Percentiles rank a stretch among this genome's conserved stretches.
These are phyloP conservation scores for Epichloe sp. DNA, from an alignment of 2,329 filamentous ascomycete species.

Conservation along the genomic window DNA sequence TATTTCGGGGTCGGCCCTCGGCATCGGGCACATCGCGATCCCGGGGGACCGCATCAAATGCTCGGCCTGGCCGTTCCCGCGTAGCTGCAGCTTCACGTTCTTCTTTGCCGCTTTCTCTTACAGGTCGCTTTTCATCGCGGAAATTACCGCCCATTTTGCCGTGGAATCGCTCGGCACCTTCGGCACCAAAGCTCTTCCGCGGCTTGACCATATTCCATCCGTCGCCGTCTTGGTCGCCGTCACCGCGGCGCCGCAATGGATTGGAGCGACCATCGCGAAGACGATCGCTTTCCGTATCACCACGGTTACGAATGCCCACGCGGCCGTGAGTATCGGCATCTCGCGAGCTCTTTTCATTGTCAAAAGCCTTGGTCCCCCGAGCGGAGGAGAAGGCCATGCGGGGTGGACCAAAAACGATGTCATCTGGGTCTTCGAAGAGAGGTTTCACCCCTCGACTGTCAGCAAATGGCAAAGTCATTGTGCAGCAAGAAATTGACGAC, in stretches of 20 bases:
- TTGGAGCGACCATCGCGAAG: slow-evolving; percentile 33
- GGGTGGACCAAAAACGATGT: slow-evolving; percentile 75
- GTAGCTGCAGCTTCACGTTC: slow-evolving; percentile 39
- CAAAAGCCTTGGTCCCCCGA: slow-evolving; percentile 39
- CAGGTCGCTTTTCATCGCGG: slow-evolving; percentile 28
- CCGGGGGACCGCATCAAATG: slow-evolving; percentile 36
- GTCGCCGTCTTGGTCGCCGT: slow-evolving; percentile 48
- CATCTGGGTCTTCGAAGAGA: slow-evolving; percentile 47
- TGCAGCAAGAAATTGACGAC: neutral
- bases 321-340: slow-evolving; percentile 42
- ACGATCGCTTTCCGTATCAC: slow-evolving; percentile 38
- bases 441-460: neutral
- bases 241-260: slow-evolving; percentile 40
- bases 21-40: slow-evolving; percentile 40
- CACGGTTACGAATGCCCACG: slow-evolving; percentile 41
- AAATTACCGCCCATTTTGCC: slow-evolving; percentile 46
- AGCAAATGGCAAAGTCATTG: neutral
- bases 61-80: slow-evolving; percentile 32
- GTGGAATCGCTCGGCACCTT: slow-evolving; percentile 58
- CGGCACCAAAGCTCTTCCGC: slow-evolving; percentile 59
- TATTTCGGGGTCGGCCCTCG: slow-evolving; percentile 47
- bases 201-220: slow-evolving; percentile 65
- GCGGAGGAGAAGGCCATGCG: slow-evolving; percentile 72
- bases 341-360: slow-evolving; percentile 39
- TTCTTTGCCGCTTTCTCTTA: slow-evolving; percentile 35